A percentile compares a stretch with the other conserved stretches of the same genome.
These are phyloP conservation scores for Meyerozyma sp. DNA, from an alignment of 1,139 yeast genomes.

Conservation along the genomic window DNA sequence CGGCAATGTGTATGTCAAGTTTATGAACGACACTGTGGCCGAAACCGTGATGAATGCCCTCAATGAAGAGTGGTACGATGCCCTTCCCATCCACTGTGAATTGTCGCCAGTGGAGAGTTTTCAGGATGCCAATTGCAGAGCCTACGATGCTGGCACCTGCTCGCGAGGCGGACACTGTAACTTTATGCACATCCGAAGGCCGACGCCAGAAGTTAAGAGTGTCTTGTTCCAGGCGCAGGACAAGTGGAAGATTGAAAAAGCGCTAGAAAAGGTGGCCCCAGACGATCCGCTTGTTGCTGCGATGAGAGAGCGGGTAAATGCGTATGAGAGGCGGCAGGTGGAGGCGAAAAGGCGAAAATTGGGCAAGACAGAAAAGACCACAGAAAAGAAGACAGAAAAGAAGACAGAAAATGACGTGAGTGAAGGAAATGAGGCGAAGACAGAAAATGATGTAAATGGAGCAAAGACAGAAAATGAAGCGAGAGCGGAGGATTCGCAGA, in stretches of 20 bases:
- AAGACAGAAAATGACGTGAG: background rate
- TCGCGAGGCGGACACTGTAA: slow-evolving; percentile 79
- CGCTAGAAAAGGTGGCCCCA: slow-evolving; percentile 8
- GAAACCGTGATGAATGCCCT: slow-evolving; percentile 52
- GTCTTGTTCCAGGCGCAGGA: slow-evolving; percentile 36
- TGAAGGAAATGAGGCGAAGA: too few species aligned
- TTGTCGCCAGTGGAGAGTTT: slow-evolving; percentile 71
- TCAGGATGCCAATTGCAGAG: slow-evolving; percentile 69
- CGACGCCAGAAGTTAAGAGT: slow-evolving; percentile 38
- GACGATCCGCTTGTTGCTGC: slow-evolving; percentile 1
- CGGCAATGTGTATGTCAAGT: slow-evolving; percentile 80
- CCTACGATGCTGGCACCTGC: slow-evolving; percentile 60
- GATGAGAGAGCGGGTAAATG: background rate
- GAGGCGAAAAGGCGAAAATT: background rate
- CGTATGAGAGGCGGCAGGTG: background rate
- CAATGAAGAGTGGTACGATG: slow-evolving; percentile 79
- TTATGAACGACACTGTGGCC: slow-evolving; percentile 53
- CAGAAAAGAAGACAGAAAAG: background rate
- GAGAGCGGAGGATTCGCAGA: too few species aligned
- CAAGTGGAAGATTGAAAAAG: slow-evolving; percentile 18
- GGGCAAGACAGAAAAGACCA: background rate
- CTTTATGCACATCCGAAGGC: slow-evolving; percentile 73
- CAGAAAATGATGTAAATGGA: too few species aligned
- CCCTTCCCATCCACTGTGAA: slow-evolving; percentile 77
- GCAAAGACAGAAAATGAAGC: too few species aligned